Base-by-base conservation (phyloP, 768 basidiomycete genomes). In the Suillus hirtellus region DNA sequence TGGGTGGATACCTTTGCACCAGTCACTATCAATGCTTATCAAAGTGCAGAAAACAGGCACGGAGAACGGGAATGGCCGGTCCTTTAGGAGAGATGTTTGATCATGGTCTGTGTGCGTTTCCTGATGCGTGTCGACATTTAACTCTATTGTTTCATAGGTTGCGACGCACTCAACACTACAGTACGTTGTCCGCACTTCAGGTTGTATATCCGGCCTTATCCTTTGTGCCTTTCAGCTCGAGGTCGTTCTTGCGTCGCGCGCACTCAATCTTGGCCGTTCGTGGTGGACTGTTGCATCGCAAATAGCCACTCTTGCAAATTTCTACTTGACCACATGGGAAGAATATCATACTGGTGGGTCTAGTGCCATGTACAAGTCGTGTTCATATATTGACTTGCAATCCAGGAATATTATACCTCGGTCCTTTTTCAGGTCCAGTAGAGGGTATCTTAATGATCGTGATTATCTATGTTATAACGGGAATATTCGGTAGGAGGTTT, bases 21-120 rank as follows among this genome's bases (percentile, higher is more conserved):
- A 71, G 65, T 70, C 64, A 34, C 54, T 54, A 49, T 60, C 68
- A 14, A 47, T 40, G 60, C 44, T 66, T 50, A 69, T 14, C 59
- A 10, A 34, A 21, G 1, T 54, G 3, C 67, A 94, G 96, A 17
- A 98, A 98, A 75, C 97, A 99, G 76, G 97, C 97, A 24, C 81
- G 97, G 65, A 79, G 96, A 59, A 96, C 95, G 1, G 95, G 95
- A 1, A 99, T 97, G 93, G 91, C 95, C n/a, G 93, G 97, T 5
- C 96, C 96, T 31, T 78, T 99, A 38, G 97, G 97, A 19, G 93
- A 99, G 75, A 89, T 99, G 88, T 99, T 99, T 74, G 97, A 99
- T 72, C 97, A 99, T 76, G 96, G 95, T 89, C 68, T 56, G 81
- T 35, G 42, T 11, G 37, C 19, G 3, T 59, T 60, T 47, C 31